phyloP scores from a whole-genome alignment of 192 early-diverging fungal genomes.

The Backusella sp. region DNA sequence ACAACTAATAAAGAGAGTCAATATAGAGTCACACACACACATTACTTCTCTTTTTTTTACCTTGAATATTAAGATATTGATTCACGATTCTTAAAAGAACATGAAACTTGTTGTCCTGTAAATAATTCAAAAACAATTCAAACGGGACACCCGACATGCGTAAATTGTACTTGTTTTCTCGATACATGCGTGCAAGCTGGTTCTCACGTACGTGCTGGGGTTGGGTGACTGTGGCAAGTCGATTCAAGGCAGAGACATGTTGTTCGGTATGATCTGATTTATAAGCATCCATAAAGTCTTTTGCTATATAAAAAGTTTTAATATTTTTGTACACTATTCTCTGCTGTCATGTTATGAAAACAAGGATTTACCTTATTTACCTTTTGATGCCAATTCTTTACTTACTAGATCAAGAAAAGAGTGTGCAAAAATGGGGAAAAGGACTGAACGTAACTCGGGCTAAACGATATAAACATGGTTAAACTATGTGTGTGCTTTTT shows the following conservation, averaged over 20 bases:
- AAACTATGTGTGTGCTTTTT: neutral
- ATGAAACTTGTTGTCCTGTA: constrained; percentile 92
- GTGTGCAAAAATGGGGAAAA: constrained; percentile 93
- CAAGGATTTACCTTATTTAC: constrained; percentile 27
- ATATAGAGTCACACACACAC: no score
- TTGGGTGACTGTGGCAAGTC: constrained; percentile 66
- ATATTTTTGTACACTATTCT: neutral
- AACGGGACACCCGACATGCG: constrained; percentile 87
- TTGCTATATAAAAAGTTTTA: constrained; percentile 43
- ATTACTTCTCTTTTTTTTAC: neutral
- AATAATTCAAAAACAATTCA: constrained; percentile 85
- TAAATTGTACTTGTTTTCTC: constrained; percentile 81
- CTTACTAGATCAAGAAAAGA: constrained; percentile 83
- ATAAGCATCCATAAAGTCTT: constrained; percentile 75
- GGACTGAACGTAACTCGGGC: constrained; percentile 78
- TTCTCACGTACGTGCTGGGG: constrained; percentile 77
- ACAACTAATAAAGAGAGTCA: constrained; percentile 17
- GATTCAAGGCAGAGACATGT: constrained; percentile 72
- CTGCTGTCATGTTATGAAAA: no score
- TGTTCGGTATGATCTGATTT: constrained; percentile 72
- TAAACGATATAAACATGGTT: constrained; percentile 25
- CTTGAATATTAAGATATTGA: constrained; percentile 82
- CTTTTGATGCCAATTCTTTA: constrained; percentile 52
- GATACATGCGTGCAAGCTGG: constrained; percentile 76
- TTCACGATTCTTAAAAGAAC: constrained; percentile 89